These are phyloP conservation scores for Dendrobium catenatum DNA, from an alignment of 106 monocot species.

Conservation along the genomic window DNA sequence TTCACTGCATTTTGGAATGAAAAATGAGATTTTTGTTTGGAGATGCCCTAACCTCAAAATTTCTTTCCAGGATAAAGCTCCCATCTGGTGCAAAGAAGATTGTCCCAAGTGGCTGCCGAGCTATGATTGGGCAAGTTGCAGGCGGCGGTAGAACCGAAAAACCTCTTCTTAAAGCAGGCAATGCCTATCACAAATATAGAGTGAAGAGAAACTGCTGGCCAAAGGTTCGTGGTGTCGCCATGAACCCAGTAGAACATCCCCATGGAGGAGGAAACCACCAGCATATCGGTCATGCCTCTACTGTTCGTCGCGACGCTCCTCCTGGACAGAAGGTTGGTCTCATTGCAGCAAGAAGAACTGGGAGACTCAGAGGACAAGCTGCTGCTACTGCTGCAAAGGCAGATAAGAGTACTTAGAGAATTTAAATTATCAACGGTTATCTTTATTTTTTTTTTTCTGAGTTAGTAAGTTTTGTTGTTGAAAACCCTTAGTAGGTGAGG, in stretches of 20 bases:
- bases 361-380: slow-evolving; percentile 53
- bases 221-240: slow-evolving; percentile 64
- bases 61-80: slow-evolving; percentile 19
- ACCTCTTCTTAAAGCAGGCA: slow-evolving; percentile 33
- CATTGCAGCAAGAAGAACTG: slow-evolving; percentile 54
- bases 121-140: slow-evolving; percentile 30
- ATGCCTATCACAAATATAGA: slow-evolving; percentile 45
- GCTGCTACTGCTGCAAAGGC: slow-evolving; percentile 37
- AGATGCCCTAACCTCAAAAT: background rate
- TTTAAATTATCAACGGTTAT: too few relatives aligned
- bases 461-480: too few relatives aligned
- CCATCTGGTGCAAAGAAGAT: slow-evolving; percentile 28
- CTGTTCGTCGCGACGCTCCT: slow-evolving; percentile 46
- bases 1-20: too few relatives aligned
- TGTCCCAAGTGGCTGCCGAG: slow-evolving; percentile 25
- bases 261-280: slow-evolving; percentile 68
- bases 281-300: slow-evolving; percentile 53
- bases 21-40: too few relatives aligned
- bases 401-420: slow-evolving; percentile 13
- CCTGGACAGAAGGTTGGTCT: slow-evolving; percentile 52
- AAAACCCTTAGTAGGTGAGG: too few relatives aligned
- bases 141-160: slow-evolving; percentile 38
- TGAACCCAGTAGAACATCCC: slow-evolving; percentile 63
- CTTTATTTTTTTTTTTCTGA: too few relatives aligned
- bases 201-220: slow-evolving; percentile 75